A percentile compares a stretch with the other conserved stretches of the same genome.
These are phyloP conservation scores for Colletotrichum endophyticum DNA, from an alignment of 2,329 filamentous ascomycete species.

Conservation along the genomic window DNA sequence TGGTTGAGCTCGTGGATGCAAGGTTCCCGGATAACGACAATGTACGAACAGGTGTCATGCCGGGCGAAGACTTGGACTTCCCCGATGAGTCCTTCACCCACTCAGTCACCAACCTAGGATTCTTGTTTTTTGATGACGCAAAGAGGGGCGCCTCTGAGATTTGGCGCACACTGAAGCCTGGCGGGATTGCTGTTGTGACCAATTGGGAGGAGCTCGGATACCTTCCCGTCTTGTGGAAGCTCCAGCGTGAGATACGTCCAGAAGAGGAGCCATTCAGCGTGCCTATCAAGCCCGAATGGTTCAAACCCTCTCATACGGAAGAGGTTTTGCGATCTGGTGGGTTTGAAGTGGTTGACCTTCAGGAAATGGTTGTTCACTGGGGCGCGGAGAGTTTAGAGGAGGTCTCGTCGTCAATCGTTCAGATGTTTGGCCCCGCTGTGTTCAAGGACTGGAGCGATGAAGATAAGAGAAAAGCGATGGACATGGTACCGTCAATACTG, in stretches of 20 bases:
- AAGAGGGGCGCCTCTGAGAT: constrained; percentile 38
- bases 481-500: background rate
- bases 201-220: constrained; percentile 25
- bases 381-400: background rate
- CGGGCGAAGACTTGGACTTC: constrained; percentile 28
- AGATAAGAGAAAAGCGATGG: background rate
- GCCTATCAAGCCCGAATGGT: constrained; percentile 18
- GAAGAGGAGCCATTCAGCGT: constrained; percentile 10
- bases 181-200: constrained; percentile 40
- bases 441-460: constrained; percentile 6
- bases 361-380: background rate
- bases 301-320: background rate
- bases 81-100: constrained; percentile 37
- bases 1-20: constrained; percentile 23
- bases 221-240: constrained; percentile 12
- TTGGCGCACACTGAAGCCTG: constrained; percentile 38
- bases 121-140: constrained; percentile 37
- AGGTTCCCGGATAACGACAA: constrained; percentile 7
- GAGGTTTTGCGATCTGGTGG: background rate
- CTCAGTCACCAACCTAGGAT: constrained; percentile 42
- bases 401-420: background rate
- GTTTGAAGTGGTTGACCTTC: background rate
- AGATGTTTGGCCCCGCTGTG: background rate
- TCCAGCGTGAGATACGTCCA: constrained; percentile 18
- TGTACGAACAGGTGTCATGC: constrained; percentile 20